Evolutionary conservation across 305 asterid genomes (phyloP).

Genomic region (Ajuga reptans): DNA sequence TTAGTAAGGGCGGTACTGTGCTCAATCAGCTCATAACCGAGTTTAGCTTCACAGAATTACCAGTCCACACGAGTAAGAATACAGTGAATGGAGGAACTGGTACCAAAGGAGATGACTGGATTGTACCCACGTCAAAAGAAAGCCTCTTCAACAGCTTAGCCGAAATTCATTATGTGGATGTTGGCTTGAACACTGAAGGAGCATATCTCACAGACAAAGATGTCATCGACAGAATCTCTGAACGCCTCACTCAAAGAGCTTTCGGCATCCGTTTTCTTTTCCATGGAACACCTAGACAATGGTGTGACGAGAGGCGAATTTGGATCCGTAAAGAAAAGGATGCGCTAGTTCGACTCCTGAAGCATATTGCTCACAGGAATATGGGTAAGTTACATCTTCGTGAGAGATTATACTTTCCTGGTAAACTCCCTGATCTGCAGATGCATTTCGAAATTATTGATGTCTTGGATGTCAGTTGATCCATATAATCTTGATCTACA

Average conservation of each 20-base stretch:
- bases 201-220: constrained; percentile 69
- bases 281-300: constrained; percentile 94
- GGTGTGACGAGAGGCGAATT: constrained; percentile 63
- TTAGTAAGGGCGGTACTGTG: constrained; percentile 84
- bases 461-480: constrained; percentile 51
- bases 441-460: constrained; percentile 87
- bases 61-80: constrained; percentile 25
- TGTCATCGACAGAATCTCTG: constrained; percentile 45
- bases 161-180: constrained; percentile 89
- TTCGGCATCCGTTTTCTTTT: constrained; percentile 54
- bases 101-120: constrained; percentile 31
- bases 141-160: constrained; percentile 58
- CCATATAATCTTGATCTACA: background rate
- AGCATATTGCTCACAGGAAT: constrained; percentile 40
- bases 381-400: constrained; percentile 56
- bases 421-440: constrained; percentile 55
- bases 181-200: constrained; percentile 71
- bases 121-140: constrained; percentile 62
- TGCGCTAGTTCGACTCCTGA: constrained; percentile 52
- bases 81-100: constrained; percentile 26
- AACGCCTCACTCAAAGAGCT: constrained; percentile 35
- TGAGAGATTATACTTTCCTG: constrained; percentile 72
- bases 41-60: constrained; percentile 40
- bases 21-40: constrained; percentile 85
- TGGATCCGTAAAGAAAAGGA: constrained; percentile 79